Conservation (phyloP, 495 filamentous ascomycete species). For the Cairneyella variabilis region DNA sequence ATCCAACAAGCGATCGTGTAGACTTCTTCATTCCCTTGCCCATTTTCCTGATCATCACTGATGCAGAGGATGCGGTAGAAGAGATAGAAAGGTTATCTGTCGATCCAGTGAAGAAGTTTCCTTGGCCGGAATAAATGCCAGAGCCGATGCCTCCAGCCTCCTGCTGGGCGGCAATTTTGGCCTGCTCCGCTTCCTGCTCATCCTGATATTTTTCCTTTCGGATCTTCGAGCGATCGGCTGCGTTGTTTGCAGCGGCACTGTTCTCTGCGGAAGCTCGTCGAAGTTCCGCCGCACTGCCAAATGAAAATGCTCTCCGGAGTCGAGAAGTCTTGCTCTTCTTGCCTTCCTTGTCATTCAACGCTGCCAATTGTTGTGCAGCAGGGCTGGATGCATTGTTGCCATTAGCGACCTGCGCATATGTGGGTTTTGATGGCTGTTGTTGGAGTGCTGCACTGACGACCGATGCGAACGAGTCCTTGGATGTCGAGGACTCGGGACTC, state of each 20-base stretch:
- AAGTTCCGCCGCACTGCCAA: conserved; percentile 92
- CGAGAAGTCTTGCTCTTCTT: conserved; percentile 78
- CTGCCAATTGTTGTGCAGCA: conserved; percentile 75
- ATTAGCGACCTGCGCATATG: conserved; percentile 31
- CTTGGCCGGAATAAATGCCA: conserved; percentile 89
- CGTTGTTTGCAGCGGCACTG: conserved; percentile 31
- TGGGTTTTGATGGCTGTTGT: conserved; percentile 29
- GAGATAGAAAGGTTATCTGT: conserved; percentile 97
- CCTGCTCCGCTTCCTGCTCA: conserved; percentile 78
- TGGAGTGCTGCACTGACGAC: conserved; percentile 29
- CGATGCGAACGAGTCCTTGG: conserved; percentile 31
- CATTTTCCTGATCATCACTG: conserved; percentile 99
- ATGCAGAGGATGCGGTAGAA: conserved; percentile 95
- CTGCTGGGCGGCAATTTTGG: conserved; percentile 85
- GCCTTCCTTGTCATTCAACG: conserved; percentile 70
- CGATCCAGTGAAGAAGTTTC: conserved; percentile 80
- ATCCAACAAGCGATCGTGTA: conserved; percentile 81
- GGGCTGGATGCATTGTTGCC: conserved; percentile 45
- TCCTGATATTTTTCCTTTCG: conserved; percentile 68
- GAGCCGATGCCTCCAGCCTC: conserved; percentile 88
- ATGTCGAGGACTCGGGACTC: conserved; percentile 40
- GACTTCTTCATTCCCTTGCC: conserved; percentile 95
- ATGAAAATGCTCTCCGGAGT: conserved; percentile 90
- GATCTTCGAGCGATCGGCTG: conserved; percentile 59
- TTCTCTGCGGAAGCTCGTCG: conserved; percentile 70